Base-by-base conservation (phyloP, 164 flowering plant species). In the Stephania yunnanensis region DNA sequence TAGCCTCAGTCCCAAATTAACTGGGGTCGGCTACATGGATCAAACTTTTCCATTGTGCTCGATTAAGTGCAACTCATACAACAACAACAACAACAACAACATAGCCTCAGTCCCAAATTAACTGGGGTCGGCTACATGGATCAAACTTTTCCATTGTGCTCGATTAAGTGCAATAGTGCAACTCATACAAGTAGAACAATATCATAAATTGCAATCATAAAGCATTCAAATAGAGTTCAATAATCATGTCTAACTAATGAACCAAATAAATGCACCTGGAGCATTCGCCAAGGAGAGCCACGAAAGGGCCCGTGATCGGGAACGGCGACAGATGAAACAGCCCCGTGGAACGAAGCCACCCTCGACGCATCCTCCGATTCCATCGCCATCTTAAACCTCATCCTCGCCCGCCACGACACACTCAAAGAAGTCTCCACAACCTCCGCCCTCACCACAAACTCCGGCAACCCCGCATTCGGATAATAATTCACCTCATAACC, bases 251-350 rank as follows among this genome's bases (percentile, higher is more conserved):
- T 36, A 44, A 69, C 5, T n/a, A 70, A 70, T 36, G 46, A 19
- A 70, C 22, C 36, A 69, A 12, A 3, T 15, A 58, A 2, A 58
- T n/a, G 69, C 70, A 92, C 97, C 93, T 89, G 84, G 76, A 92
- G 91, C 89, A 85, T 85, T 12, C 89, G 85, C 95, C 97, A 92
- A 1, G 88, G 90, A 64, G 95, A 88, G 55, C 83, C 79, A 9
- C 29, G 73, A 86, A 88, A 86, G 0, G 82, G 82, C 46, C 90
- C 91, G 10, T 66, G 66, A 7, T 83, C 85, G 0, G 77, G 76
- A 63, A 69, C 15, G 1, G 46, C 45, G 30, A 76, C 79, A 6
- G 84, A 61, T 2, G 85, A 71, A 36, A 91, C 81, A 0, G 87
- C 82, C 46, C 98, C 98, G 64, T 86, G 88, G 52, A 75, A 84